Conservation (phyloP, 1,284 basidiomycete genomes). For the Ceratobasidium sp. region DNA sequence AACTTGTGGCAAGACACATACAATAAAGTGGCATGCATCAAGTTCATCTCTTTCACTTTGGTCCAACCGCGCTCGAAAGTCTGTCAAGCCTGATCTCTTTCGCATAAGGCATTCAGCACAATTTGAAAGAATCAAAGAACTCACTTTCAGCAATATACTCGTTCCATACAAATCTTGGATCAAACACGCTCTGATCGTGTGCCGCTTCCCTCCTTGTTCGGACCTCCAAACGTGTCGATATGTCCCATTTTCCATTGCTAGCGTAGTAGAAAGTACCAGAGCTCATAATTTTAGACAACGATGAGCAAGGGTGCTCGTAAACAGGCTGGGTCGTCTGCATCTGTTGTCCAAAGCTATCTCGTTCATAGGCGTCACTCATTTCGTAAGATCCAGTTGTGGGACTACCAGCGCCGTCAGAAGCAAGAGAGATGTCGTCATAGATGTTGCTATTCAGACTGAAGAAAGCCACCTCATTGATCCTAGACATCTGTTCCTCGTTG, state of each 20-base stretch:
- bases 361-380: slow-evolving; percentile 36
- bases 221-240: slow-evolving; percentile 81
- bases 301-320: slow-evolving; percentile 90
- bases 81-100: slow-evolving; percentile 60
- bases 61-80: slow-evolving; percentile 82
- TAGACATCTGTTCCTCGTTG: slow-evolving; percentile 70
- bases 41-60: slow-evolving; percentile 72
- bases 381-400: slow-evolving; percentile 53
- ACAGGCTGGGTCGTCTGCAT: slow-evolving; percentile 59
- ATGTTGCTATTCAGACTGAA: slow-evolving; percentile 73
- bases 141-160: slow-evolving; percentile 78
- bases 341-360: slow-evolving; percentile 23
- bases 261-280: slow-evolving; percentile 96
- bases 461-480: slow-evolving; percentile 82
- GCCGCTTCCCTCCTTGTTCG: slow-evolving; percentile 66
- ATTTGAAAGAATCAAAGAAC: slow-evolving; percentile 5
- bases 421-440: slow-evolving; percentile 74
- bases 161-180: slow-evolving; percentile 90
- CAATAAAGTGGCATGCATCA: slow-evolving; percentile 82
- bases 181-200: slow-evolving; percentile 71
- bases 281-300: slow-evolving; percentile 90
- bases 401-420: slow-evolving; percentile 61
- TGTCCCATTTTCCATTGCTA: slow-evolving; percentile 82
- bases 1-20: slow-evolving; percentile 56
- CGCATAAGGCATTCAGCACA: neutral